Conservation (phyloP, 177 flowering plant species). For the Vitis hybrid region DNA sequence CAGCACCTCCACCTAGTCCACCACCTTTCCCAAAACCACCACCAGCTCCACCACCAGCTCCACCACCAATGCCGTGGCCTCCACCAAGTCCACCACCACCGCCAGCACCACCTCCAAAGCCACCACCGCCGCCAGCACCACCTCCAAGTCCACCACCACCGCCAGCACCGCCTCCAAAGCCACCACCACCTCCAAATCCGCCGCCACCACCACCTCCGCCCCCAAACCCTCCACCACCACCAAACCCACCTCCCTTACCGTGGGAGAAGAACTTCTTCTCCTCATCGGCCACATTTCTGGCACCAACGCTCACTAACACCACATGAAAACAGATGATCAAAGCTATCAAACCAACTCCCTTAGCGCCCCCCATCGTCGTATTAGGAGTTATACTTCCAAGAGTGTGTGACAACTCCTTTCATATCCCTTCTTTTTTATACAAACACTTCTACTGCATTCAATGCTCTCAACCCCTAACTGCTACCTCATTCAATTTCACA, state of each 20-base stretch:
- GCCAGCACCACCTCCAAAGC: conserved; percentile 18
- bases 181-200: conserved; percentile 20
- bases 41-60: too few relatives aligned
- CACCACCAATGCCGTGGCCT: too few relatives aligned
- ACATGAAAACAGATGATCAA: conserved; percentile 29
- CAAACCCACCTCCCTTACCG: conserved; percentile 23
- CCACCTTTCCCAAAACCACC: too few relatives aligned
- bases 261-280: conserved; percentile 13
- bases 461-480: conserved; percentile 24
- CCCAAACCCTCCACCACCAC: conserved; percentile 19
- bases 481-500: background rate
- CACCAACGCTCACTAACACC: conserved; percentile 24
- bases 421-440: background rate
- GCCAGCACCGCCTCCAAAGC: conserved; percentile 23
- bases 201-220: conserved; percentile 24
- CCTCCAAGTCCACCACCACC: conserved; percentile 22
- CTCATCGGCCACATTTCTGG: conserved; percentile 22
- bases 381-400: background rate
- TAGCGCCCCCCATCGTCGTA: conserved; percentile 11
- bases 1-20: too few relatives aligned
- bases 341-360: conserved; percentile 20
- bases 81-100: too few relatives aligned
- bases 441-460: conserved; percentile 7
- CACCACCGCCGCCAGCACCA: conserved; percentile 20
- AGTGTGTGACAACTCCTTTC: background rate